phyloP scores from a whole-genome alignment of 306 rosid species.

The Trifolium repens region DNA sequence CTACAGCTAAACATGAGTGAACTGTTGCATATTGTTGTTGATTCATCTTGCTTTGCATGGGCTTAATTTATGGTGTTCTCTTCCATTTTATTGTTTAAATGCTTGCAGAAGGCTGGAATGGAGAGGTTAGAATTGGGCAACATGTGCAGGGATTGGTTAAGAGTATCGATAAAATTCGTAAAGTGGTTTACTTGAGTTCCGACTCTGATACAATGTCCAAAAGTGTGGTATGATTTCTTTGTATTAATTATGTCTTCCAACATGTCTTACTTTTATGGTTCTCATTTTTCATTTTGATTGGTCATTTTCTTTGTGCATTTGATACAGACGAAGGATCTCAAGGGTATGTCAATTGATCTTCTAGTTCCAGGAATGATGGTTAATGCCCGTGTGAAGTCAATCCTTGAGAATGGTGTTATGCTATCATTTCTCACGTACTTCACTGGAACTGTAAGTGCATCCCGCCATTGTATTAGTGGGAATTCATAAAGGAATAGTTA shows the following conservation, averaged over 20 bases:
- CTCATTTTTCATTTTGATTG: constrained; percentile 34
- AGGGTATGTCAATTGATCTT: constrained; percentile 89
- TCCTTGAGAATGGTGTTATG: constrained; percentile 93
- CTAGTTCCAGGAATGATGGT: constrained; percentile 96
- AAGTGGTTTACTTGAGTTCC: constrained; percentile 75
- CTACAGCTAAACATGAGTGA: constrained; percentile 50
- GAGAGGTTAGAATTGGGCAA: constrained; percentile 65
- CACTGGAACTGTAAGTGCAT: constrained; percentile 86
- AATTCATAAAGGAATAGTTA: constrained; percentile 27
- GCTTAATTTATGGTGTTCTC: background rate
- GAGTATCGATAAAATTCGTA: constrained; percentile 76
- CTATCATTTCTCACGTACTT: constrained; percentile 89
- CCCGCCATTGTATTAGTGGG: constrained; percentile 4
- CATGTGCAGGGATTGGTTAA: constrained; percentile 79
- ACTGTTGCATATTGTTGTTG: constrained; percentile 24
- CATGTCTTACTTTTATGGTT: constrained; percentile 10
- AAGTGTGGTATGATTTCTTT: constrained; percentile 65
- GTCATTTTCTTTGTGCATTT: constrained; percentile 34
- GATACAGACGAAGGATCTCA: constrained; percentile 82
- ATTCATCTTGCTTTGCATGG: constrained; percentile 31
- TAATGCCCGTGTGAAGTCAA: constrained; percentile 77
- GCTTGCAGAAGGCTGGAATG: constrained; percentile 50
- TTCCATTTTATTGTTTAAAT: constrained; percentile 27
- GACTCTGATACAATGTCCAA: constrained; percentile 73
- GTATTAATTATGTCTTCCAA: background rate